phyloP scores from a whole-genome alignment of 208 protist species.

The Trypanosomatidae sp. region DNA sequence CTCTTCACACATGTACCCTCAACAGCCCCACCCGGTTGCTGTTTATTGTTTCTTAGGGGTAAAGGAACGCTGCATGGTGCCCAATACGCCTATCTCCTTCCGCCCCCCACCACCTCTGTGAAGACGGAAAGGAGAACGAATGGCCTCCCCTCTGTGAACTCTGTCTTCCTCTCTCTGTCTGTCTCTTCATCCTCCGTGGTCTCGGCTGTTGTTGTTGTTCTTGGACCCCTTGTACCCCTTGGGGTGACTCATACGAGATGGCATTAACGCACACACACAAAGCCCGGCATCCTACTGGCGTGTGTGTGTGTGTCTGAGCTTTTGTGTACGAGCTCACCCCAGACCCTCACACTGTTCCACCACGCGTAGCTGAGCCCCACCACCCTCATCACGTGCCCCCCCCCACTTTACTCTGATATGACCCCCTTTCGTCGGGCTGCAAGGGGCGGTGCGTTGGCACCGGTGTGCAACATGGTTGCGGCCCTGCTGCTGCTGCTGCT shows the following conservation, averaged over 20 bases:
- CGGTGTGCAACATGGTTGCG: neutral
- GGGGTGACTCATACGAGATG: neutral
- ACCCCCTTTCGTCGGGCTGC: neutral
- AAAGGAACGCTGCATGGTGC: neutral
- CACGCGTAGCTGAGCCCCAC: neutral
- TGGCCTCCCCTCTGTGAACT: neutral
- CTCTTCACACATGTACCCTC: neutral
- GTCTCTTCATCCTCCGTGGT: neutral
- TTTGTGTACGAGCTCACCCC: neutral
- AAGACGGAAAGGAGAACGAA: neutral
- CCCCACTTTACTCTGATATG: neutral
- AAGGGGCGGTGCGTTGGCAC: neutral
- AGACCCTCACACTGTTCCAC: neutral
- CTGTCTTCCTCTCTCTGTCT: neutral
- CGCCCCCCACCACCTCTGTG: neutral
- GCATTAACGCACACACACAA: neutral
- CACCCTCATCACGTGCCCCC: too few relatives aligned
- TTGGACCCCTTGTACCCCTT: neutral
- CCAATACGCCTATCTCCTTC: neutral
- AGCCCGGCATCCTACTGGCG: neutral
- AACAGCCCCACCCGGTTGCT: neutral
- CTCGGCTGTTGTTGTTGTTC: neutral
- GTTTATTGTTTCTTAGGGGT: neutral
- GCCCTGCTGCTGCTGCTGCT: neutral
- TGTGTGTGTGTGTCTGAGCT: neutral